Evolutionary conservation across 129 eudicot genomes (phyloP).

Genomic region (Flaveria robusta): DNA sequence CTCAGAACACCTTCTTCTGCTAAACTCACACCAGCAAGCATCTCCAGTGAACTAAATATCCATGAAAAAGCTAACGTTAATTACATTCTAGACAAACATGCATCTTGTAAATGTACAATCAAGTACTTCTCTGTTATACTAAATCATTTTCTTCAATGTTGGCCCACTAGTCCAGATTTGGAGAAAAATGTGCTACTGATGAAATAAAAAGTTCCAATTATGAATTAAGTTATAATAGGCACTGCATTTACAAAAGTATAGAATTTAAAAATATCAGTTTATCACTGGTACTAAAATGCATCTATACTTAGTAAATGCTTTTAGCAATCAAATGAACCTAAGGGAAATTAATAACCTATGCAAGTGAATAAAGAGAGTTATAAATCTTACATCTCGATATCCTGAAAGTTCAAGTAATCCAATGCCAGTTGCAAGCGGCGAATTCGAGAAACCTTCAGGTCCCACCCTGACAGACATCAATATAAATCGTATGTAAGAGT

Average conservation of each 20-base stretch:
- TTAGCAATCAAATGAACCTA: slow-evolving; percentile 20
- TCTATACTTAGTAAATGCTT: background rate
- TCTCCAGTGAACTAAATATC: slow-evolving; percentile 75
- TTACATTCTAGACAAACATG: slow-evolving; percentile 31
- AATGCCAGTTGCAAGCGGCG: slow-evolving; percentile 92
- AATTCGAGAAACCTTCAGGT: slow-evolving; percentile 67
- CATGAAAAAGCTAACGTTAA: slow-evolving; percentile 36
- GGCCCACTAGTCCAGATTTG: slow-evolving; percentile 14
- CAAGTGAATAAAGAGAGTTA: background rate
- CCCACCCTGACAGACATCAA: slow-evolving; percentile 71
- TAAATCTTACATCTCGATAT: slow-evolving; percentile 74
- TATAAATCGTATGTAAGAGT: slow-evolving; percentile 10
- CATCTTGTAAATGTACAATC: slow-evolving; percentile 16
- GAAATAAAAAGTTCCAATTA: background rate
- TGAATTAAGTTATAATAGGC: slow-evolving; percentile 9
- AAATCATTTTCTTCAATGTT: slow-evolving; percentile 6
- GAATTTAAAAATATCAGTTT: background rate
- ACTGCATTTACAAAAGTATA: background rate
- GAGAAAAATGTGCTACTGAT: slow-evolving; percentile 3
- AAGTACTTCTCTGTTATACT: background rate
- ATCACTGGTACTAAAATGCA: background rate
- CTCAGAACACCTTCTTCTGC: slow-evolving; percentile 92
- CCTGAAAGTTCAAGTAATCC: slow-evolving; percentile 82
- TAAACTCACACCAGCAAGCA: slow-evolving; percentile 71
- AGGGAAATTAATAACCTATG: slow-evolving; percentile 12